Base-by-base conservation (phyloP, 176 grass and related monocot genomes). In the Juncus effusus region DNA sequence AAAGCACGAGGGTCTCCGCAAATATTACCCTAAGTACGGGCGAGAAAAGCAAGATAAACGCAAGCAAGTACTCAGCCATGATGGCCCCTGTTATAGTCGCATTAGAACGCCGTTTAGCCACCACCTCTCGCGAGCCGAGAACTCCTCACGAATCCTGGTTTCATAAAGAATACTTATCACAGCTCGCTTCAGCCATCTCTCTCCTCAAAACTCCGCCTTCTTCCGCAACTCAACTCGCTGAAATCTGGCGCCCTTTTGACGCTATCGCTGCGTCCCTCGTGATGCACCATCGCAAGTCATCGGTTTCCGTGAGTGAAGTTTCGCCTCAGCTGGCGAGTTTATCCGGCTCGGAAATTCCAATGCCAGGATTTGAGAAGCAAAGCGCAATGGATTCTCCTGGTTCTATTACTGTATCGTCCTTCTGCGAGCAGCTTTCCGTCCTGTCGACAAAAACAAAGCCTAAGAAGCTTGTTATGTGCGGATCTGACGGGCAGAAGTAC, bases 281-380 rank as follows among this genome's bases (percentile, higher is more conserved):
- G 45, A 84, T 82, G 45, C 92, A 91, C 76, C 82, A 91, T 67
- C 83, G 87, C 63, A 96, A 88, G 71, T 86, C 92, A 84, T 74
- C 63, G 45, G 61, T 96, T 74, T 81, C 65, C 58, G 83, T 96
- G 65, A 85, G 79, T 83, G 92, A 90, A 63, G 81, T 96, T 81
- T 87, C 92, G 58, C 92, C 92, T 62, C 82, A 88, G 60, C 71
- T 96, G 76, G 77, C 87, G 70, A 59, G 40, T 52, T 66, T 96
- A 68, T 79, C 85, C 68, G 83, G 79, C 71, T 96, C 92, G 78
- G 84, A 96, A 64, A 90, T 96, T 91, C 92, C 92, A 82, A 91
- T 96, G 87, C 92, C 92, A 77, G 92, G 92, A 76, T 88, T 96
- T 81, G 92, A 96, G 80, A 96, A 91, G 79, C 87, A 96, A 77